A percentile compares a stretch with the other conserved stretches of the same genome.
Conservation (phyloP, 805 yeast genomes). For the Yarrowia sp. region DNA sequence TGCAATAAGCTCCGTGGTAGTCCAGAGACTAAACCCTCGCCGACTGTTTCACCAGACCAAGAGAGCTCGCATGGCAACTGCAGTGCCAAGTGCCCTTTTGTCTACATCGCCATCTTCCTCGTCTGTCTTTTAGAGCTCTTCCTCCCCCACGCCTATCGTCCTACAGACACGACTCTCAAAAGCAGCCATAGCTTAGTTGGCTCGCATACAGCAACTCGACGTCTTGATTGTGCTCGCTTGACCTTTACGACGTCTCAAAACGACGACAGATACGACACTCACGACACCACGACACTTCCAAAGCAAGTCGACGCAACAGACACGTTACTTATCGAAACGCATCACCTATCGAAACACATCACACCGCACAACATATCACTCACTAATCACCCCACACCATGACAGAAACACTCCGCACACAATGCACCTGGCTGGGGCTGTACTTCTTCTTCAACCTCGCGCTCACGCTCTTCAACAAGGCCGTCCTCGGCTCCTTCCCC, state of each 20-base stretch:
- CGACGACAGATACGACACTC: not conserved
- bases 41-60: not conserved
- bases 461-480: constrained; percentile 35
- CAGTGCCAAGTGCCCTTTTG: constrained; percentile 3
- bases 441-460: constrained; percentile 37
- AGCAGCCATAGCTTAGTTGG: too few species aligned
- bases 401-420: constrained; percentile 1
- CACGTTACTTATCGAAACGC: too few species aligned
- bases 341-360: not conserved
- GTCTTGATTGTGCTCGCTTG: too few species aligned
- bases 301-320: not conserved
- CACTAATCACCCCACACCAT: not conserved
- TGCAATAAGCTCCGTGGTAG: not conserved
- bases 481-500: constrained; percentile 36
- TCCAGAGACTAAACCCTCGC: not conserved
- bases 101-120: not conserved
- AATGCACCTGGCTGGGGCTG: constrained; percentile 34
- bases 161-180: too few species aligned
- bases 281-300: not conserved
- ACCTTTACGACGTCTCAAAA: too few species aligned
- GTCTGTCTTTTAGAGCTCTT: not conserved
- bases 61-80: constrained; percentile 11
- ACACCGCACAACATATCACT: not conserved
- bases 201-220: too few species aligned
- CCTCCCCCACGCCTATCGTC: not conserved